Conservation (phyloP, 2,329 filamentous ascomycete genomes). For the Endoconidiophora polonica region DNA sequence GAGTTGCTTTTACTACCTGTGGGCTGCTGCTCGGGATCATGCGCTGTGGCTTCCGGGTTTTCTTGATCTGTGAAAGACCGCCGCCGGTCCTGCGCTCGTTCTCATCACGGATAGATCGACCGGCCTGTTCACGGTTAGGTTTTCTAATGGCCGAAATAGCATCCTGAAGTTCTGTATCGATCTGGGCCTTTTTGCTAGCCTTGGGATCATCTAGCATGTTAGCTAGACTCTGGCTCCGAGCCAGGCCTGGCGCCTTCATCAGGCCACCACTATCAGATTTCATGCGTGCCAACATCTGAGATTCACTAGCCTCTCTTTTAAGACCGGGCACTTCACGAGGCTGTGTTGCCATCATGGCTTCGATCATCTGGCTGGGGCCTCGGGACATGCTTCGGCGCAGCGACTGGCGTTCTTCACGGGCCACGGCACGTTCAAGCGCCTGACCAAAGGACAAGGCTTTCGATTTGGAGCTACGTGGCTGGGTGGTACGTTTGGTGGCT, state of each 20-base stretch:
- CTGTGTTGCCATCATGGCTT: slow-evolving; percentile 54
- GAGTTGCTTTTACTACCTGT: slow-evolving; percentile 38
- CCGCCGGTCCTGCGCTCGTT: slow-evolving; percentile 42
- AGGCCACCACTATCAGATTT: slow-evolving; percentile 20
- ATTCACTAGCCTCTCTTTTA: slow-evolving; percentile 54
- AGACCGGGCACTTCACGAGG: slow-evolving; percentile 39
- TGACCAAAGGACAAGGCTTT: slow-evolving; percentile 29
- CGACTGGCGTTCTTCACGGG: slow-evolving; percentile 8
- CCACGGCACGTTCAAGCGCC: slow-evolving; percentile 9
- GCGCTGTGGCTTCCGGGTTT: slow-evolving; percentile 34
- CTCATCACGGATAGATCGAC: slow-evolving; percentile 49
- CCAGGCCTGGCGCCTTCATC: slow-evolving; percentile 25
- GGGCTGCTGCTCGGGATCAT: slow-evolving; percentile 24
- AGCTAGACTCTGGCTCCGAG: slow-evolving; percentile 30
- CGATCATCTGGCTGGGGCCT: slow-evolving; percentile 40
- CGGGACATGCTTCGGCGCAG: slow-evolving; percentile 34
- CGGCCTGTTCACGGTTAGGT: slow-evolving; percentile 56
- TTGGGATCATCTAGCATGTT: slow-evolving; percentile 35
- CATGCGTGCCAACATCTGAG: slow-evolving; percentile 31
- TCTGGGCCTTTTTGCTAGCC: slow-evolving; percentile 45
- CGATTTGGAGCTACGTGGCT: slow-evolving; percentile 44
- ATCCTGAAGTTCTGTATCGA: slow-evolving; percentile 54
- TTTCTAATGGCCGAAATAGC: slow-evolving; percentile 60
- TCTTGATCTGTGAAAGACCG: slow-evolving; percentile 29
- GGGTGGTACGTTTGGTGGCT: slow-evolving; percentile 32